Evolutionary conservation across 305 asterid species (phyloP).

Genomic region (Salvia sclarea): DNA sequence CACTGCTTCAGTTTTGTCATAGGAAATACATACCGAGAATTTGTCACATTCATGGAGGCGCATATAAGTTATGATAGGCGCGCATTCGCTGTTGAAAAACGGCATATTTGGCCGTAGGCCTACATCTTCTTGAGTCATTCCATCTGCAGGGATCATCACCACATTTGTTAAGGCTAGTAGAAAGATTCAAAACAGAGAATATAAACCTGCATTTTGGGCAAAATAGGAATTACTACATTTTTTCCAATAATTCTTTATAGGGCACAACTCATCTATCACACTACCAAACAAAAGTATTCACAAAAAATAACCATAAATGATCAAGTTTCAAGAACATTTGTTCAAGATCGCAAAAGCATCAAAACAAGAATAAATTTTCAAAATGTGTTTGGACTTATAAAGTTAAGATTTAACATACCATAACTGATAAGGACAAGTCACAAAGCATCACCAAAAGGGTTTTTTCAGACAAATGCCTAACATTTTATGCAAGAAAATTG

Average conservation of each 20-base stretch:
- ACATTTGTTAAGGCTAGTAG: background rate
- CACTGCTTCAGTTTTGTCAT: background rate
- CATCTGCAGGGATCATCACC: conserved; percentile 48
- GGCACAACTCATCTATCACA: background rate
- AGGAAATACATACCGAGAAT: conserved; percentile 62
- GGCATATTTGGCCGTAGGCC: conserved; percentile 61
- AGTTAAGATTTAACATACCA: background rate
- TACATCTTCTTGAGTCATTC: conserved; percentile 61
- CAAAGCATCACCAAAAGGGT: background rate
- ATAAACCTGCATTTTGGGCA: background rate
- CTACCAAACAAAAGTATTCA: background rate
- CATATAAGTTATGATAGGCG: conserved; percentile 60
- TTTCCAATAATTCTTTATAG: background rate
- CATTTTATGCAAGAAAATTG: background rate
- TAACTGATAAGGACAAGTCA: background rate
- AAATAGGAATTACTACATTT: background rate
- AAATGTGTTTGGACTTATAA: background rate
- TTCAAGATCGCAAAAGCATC: no score
- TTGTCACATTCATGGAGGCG: conserved; percentile 61
- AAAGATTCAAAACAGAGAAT: background rate
- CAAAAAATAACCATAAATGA: background rate
- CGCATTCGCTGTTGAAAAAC: conserved; percentile 43
- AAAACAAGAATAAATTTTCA: background rate
- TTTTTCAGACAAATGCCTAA: no score
- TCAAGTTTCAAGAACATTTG: background rate